Evolutionary conservation across 148 eudicot species (phyloP).

Genomic region (Rhododendron henanense): DNA sequence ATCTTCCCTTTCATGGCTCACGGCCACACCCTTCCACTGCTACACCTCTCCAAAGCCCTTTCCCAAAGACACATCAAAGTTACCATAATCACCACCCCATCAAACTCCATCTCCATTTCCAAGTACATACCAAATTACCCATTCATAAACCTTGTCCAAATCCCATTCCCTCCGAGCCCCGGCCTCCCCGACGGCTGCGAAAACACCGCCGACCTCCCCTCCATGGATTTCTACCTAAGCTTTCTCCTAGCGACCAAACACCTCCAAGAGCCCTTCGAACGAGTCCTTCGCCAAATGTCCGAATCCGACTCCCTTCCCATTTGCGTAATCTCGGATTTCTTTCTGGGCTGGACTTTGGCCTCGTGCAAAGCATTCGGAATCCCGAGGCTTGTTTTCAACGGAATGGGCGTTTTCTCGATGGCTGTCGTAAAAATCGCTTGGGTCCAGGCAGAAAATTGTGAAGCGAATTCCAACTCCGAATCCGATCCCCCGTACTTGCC

Average conservation of each 20-base stretch:
- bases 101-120: constrained; percentile 14
- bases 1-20: constrained; percentile 41
- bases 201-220: constrained; percentile 29
- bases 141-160: constrained; percentile 7
- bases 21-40: constrained; percentile 33
- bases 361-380: constrained; percentile 21
- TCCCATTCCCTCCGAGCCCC: constrained; percentile 20
- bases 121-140: not conserved
- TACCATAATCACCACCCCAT: constrained; percentile 25
- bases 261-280: constrained; percentile 24
- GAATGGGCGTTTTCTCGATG: constrained; percentile 30
- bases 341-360: constrained; percentile 22
- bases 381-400: constrained; percentile 31
- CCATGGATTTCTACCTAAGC: constrained; percentile 18
- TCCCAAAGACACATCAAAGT: constrained; percentile 14
- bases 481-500: constrained; percentile 7
- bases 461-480: not conserved
- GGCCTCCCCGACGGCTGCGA: constrained; percentile 29
- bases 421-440: not conserved
- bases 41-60: constrained; percentile 29
- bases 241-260: constrained; percentile 27
- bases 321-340: constrained; percentile 33
- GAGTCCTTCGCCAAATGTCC: constrained; percentile 15
- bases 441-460: not conserved
- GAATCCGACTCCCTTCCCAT: constrained; percentile 12